Conservation (phyloP, 768 basidiomycete genomes). For the Rhodotorula toruloides region DNA sequence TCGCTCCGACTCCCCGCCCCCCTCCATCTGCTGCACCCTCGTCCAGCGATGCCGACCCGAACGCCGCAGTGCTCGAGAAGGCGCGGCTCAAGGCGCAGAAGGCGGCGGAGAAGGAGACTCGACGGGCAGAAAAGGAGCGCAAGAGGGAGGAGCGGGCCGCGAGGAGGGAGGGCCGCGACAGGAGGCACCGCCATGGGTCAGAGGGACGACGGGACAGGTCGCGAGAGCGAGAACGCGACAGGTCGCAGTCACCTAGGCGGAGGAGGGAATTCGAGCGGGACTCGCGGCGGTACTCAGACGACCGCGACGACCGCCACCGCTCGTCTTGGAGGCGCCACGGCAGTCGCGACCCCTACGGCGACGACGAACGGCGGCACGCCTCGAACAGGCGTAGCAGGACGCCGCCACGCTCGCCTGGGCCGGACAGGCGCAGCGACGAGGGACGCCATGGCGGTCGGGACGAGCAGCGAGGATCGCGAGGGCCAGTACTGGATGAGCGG, state of each 20-base stretch:
- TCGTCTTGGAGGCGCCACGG: background rate
- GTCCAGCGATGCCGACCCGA: slow-evolving; percentile 23
- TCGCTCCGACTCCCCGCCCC: slow-evolving; percentile 51
- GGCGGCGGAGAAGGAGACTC: slow-evolving; percentile 9
- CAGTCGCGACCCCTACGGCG: background rate
- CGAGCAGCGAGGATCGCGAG: background rate
- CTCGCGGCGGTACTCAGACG: background rate
- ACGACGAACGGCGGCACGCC: no score
- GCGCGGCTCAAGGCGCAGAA: slow-evolving; percentile 44
- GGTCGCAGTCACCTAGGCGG: background rate
- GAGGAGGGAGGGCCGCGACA: slow-evolving; percentile 5
- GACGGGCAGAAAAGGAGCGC: slow-evolving; percentile 41
- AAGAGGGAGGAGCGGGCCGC: slow-evolving; percentile 46
- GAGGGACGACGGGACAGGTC: slow-evolving; percentile 39
- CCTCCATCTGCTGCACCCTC: slow-evolving; percentile 13
- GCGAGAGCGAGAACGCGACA: slow-evolving; percentile 40
- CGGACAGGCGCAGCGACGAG: background rate
- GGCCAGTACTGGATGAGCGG: background rate
- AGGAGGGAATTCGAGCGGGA: background rate
- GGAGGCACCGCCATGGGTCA: background rate
- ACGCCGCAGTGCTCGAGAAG: slow-evolving; percentile 42
- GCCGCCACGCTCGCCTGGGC: no score
- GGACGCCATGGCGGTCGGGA: background rate
- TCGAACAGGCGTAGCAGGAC: no score
- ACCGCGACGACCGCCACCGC: background rate